A percentile compares a stretch with the other conserved stretches of the same genome.
Evolutionary conservation across 2,329 filamentous ascomycete genomes (phyloP).

Genomic region (Pseudogymnoascus sp.): DNA sequence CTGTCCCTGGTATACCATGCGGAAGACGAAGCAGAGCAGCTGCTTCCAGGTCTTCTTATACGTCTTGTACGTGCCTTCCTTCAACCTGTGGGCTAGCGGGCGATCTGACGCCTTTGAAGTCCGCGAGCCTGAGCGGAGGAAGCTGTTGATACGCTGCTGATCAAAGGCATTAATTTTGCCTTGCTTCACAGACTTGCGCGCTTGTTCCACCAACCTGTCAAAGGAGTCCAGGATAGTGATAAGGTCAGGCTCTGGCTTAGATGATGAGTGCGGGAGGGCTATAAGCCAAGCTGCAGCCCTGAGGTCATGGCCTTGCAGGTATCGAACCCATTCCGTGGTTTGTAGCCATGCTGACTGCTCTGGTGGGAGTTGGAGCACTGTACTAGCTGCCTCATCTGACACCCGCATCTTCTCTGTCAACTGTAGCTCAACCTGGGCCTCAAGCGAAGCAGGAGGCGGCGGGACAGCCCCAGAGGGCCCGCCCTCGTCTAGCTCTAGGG

Average conservation of each 20-base stretch:
- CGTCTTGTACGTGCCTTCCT: slow-evolving; percentile 8
- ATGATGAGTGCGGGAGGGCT: too few relatives aligned
- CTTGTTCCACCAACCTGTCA: slow-evolving; percentile 12
- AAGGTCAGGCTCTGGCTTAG: slow-evolving; percentile 3
- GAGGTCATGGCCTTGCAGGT: too few relatives aligned
- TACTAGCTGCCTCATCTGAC: too few relatives aligned
- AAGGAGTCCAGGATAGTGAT: slow-evolving; percentile 10
- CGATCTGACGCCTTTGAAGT: not conserved
- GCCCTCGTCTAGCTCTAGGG: too few relatives aligned
- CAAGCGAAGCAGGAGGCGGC: too few relatives aligned
- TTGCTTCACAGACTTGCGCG: not conserved
- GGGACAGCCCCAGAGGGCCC: too few relatives aligned
- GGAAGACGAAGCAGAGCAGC: slow-evolving; percentile 14
- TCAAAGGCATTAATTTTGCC: slow-evolving; percentile 14
- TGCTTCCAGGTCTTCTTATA: slow-evolving; percentile 16
- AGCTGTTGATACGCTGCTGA: slow-evolving; percentile 15
- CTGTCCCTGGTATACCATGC: not conserved
- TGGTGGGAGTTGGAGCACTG: too few relatives aligned
- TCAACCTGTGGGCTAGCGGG: slow-evolving; percentile 11
- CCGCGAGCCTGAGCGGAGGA: not conserved
- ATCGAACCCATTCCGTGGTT: too few relatives aligned
- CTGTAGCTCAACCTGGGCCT: too few relatives aligned
- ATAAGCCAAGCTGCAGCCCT: too few relatives aligned
- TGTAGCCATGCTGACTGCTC: too few relatives aligned
- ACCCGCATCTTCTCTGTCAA: too few relatives aligned